Evolutionary conservation across 371 early-diverging fungal genomes (phyloP).

Genomic region (Lichtheimia hyalospora): DNA sequence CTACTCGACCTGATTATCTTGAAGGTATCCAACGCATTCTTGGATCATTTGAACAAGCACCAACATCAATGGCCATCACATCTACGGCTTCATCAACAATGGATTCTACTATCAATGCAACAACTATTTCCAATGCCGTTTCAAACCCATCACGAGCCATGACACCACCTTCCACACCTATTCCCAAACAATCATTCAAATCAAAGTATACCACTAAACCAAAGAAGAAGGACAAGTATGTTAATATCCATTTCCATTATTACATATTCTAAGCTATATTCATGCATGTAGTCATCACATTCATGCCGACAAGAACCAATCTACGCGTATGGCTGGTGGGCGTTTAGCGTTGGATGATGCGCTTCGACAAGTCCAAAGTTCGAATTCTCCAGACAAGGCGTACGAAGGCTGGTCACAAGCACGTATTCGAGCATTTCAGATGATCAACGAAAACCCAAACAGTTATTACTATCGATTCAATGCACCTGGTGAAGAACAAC

Average conservation of each 20-base stretch:
- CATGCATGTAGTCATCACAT: too few relatives aligned
- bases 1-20: slow-evolving; percentile 69
- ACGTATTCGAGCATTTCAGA: slow-evolving; percentile 82
- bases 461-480: slow-evolving; percentile 96
- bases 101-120: too few relatives aligned
- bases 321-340: slow-evolving; percentile 52
- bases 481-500: slow-evolving; percentile 91
- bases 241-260: too few relatives aligned
- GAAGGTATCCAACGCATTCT: slow-evolving; percentile 64
- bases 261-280: too few relatives aligned
- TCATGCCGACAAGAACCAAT: slow-evolving; percentile 33
- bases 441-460: slow-evolving; percentile 88
- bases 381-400: slow-evolving; percentile 58
- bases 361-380: slow-evolving; percentile 71
- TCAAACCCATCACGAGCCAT: too few relatives aligned
- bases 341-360: slow-evolving; percentile 86
- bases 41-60: slow-evolving; percentile 12
- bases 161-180: too few relatives aligned
- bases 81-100: too few relatives aligned
- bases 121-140: too few relatives aligned
- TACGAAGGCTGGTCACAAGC: slow-evolving; percentile 91
- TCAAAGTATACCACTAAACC: too few relatives aligned
- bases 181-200: too few relatives aligned
- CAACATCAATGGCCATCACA: neutral
- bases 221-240: too few relatives aligned